Percentiles rank a stretch among this genome's conserved stretches.
phyloP scores from a whole-genome alignment of 225 moss, liverwort and hornwort genomes.

The Ulota crispa region DNA sequence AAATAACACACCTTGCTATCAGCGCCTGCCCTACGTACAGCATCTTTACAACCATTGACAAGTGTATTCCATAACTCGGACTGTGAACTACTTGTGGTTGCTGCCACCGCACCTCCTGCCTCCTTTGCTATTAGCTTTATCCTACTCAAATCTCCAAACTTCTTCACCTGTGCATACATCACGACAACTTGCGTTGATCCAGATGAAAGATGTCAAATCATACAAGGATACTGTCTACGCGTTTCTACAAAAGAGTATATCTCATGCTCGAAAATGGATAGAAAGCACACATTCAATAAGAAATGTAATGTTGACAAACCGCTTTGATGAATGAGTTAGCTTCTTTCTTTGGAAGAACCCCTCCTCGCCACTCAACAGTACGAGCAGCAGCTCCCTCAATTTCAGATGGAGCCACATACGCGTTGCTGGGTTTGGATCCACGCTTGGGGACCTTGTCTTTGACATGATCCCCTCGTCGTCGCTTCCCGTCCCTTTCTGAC shows the following conservation, averaged over 20 bases:
- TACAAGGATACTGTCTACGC: not conserved
- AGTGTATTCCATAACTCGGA: slow-evolving; percentile 79
- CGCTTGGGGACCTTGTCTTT: slow-evolving; percentile 82
- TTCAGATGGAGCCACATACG: slow-evolving; percentile 49
- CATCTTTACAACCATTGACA: slow-evolving; percentile 87
- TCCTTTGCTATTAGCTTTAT: slow-evolving; percentile 86
- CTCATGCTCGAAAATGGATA: not conserved
- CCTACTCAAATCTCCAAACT: slow-evolving; percentile 81
- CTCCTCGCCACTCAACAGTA: slow-evolving; percentile 75
- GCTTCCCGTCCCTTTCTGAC: slow-evolving; percentile 71
- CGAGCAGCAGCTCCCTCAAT: slow-evolving; percentile 87
- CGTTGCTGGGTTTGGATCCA: slow-evolving; percentile 59
- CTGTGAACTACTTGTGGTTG: slow-evolving; percentile 58
- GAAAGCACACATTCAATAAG: slow-evolving; percentile 13
- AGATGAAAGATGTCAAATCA: not conserved
- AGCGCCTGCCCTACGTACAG: slow-evolving; percentile 74
- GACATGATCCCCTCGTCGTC: slow-evolving; percentile 67
- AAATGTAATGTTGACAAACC: slow-evolving; percentile 47
- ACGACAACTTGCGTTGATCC: slow-evolving; percentile 1
- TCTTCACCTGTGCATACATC: slow-evolving; percentile 70
- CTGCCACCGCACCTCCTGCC: slow-evolving; percentile 76
- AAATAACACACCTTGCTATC: slow-evolving; percentile 70
- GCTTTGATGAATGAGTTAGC: slow-evolving; percentile 89
- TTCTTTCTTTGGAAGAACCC: slow-evolving; percentile 84
- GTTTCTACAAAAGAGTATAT: not conserved